These are phyloP conservation scores for Trebouxia sp. DNA, from an alignment of 139 green algal species.

Conservation along the genomic window DNA sequence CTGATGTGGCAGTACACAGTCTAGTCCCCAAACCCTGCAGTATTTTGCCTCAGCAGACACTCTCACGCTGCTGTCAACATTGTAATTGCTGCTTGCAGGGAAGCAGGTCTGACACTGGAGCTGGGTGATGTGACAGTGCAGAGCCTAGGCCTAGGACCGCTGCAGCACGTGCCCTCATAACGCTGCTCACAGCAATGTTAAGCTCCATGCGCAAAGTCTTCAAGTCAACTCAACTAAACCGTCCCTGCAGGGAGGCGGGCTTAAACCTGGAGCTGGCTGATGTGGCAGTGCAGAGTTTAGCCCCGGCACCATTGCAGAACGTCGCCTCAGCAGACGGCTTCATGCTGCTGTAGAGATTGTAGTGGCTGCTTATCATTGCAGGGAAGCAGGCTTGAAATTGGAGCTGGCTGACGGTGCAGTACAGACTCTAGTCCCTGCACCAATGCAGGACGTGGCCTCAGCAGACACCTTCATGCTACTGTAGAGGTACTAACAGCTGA, in stretches of 20 bases:
- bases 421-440: conserved; percentile 81
- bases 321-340: no score
- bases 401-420: conserved; percentile 89
- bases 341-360: no score
- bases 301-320: no score
- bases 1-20: conserved; percentile 82
- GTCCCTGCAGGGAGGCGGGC: conserved; percentile 68
- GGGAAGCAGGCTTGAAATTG: conserved; percentile 81
- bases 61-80: conserved; percentile 87
- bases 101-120: conserved; percentile 86
- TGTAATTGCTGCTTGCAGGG: no score
- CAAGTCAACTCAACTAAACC: no score
- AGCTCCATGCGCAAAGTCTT: no score
- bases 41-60: conserved; percentile 51
- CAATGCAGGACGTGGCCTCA: conserved; percentile 50
- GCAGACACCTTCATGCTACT: conserved; percentile 81
- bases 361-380: no score
- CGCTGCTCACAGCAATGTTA: no score
- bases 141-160: conserved; percentile 80
- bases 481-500: no score
- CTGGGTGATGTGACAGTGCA: conserved; percentile 84
- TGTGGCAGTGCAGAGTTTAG: no score
- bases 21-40: conserved; percentile 84
- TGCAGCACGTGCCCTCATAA: conserved; percentile 47
- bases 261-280: no score